These are phyloP conservation scores for Agrocybe pediades DNA, from an alignment of 768 basidiomycete genomes.

Conservation along the genomic window DNA sequence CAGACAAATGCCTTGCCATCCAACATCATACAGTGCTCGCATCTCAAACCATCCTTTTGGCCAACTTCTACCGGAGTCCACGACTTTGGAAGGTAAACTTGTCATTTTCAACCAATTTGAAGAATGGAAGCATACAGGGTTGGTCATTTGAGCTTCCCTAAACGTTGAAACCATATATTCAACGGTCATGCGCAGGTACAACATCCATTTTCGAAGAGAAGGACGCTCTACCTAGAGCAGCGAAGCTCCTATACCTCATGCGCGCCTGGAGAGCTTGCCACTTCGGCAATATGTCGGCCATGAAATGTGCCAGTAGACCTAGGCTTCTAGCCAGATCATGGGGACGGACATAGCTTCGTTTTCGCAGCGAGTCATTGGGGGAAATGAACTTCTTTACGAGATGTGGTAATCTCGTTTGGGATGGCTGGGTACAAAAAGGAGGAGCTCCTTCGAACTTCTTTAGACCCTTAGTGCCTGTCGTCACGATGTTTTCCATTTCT, in stretches of 20 bases:
- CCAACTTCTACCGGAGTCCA: too few relatives aligned
- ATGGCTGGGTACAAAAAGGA: not conserved
- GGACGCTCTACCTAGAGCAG: not conserved
- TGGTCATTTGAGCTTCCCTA: not conserved
- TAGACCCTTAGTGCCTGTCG: not conserved
- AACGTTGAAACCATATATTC: not conserved
- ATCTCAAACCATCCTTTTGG: too few relatives aligned
- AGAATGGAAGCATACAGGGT: too few relatives aligned
- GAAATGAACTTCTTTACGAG: not conserved
- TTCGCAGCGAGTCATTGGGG: not conserved
- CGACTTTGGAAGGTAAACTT: too few relatives aligned
- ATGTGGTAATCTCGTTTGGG: not conserved
- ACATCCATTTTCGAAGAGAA: not conserved
- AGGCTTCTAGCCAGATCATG: not conserved
- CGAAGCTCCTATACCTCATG: not conserved
- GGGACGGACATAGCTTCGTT: not conserved
- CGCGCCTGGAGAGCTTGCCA: not conserved
- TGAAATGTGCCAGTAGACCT: not conserved
- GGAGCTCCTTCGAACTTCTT: not conserved
- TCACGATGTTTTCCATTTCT: constrained; percentile 21
- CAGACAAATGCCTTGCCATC: too few relatives aligned
- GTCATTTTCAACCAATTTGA: too few relatives aligned
- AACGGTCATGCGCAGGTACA: not conserved
- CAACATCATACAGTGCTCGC: too few relatives aligned
- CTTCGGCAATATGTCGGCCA: not conserved